These are phyloP conservation scores for Prunus yedoensis DNA, from an alignment of 331 rosid genomes.

Conservation along the genomic window DNA sequence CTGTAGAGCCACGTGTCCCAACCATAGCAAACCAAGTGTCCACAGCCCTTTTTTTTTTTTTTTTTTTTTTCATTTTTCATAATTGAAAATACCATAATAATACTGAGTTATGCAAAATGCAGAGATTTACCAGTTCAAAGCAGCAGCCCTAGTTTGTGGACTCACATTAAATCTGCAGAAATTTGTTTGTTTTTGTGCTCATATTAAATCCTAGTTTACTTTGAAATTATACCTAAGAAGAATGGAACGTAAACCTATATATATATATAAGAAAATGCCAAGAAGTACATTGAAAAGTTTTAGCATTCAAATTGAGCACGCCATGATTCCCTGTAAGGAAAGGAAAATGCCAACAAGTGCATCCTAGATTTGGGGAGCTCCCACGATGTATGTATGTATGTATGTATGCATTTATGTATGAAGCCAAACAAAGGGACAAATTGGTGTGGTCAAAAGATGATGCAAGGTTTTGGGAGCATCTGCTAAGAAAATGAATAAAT, in stretches of 20 bases:
- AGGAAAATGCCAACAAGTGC: not conserved
- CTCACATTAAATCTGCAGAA: not conserved
- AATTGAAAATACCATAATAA: not conserved
- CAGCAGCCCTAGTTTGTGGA: not conserved
- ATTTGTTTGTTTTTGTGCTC: too few species aligned
- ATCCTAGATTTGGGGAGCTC: not conserved
- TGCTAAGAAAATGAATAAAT: not conserved
- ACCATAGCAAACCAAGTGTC: not conserved
- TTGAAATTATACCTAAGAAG: not conserved
- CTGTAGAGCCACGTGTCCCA: not conserved
- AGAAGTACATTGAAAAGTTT: not conserved
- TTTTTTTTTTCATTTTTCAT: not conserved
- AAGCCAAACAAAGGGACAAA: not conserved
- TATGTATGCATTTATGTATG: not conserved
- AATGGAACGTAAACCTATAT: not conserved
- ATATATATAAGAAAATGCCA: too few species aligned
- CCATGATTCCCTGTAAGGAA: not conserved
- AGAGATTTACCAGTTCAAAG: not conserved
- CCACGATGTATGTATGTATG: not conserved
- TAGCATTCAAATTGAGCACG: not conserved
- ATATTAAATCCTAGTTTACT: not conserved
- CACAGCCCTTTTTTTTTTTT: not conserved
- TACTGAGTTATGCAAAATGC: not conserved
- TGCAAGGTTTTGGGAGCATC: conserved; percentile 19
- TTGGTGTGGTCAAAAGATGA: conserved; percentile 1